Base-by-base conservation (phyloP, 106 monocot species). In the Dendrobium nobile region DNA sequence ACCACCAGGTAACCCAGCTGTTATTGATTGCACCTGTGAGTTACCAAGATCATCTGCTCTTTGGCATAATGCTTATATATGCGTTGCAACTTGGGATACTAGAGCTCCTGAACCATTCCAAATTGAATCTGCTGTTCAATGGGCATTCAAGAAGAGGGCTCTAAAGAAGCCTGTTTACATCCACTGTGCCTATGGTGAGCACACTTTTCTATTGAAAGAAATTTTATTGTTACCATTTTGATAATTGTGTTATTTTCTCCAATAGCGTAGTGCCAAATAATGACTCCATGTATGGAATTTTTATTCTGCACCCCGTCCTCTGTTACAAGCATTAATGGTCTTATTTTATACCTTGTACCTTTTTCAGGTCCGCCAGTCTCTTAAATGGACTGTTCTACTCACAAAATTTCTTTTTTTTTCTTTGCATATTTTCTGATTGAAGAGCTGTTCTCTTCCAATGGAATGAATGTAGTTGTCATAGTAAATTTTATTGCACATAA, bases 11-110 rank as follows among this genome's bases (percentile, higher is more conserved):
- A 88, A 92, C 15, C 89, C 87, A 75, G 92, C 94, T 47, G 80
- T 98, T 55, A 87, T 98, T 79, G 98, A 98, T 82, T 95, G 98
- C 89, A 98, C 98, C n/a, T 98, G 98, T 73, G 98, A 98, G 80
- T 78, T 98, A 4, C 95, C 98, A 67, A 91, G 89, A 80, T 88
- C 79, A 61, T 73, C 82, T 44, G 65, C 82, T 41, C n/a, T 89
- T 16, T 88, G 82, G 6, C 19, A 41, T 1, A 90, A 85, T 76
- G 85, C 86, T 19, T 98, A 98, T 88, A 18, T 98, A 58, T 94
- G 98, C 54, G 42, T 98, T 78, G 82, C 94, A 51, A 95, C 91
- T 41, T 98, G 94, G 98, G 94, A 98, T 82, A 95, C 98, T 65
- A 87, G 94, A 72, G 87, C 98, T 6, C 94, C 94, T 64, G 75